Conservation (phyloP, 176 grass and related monocot genomes). For the Paspalum vaginatum region DNA sequence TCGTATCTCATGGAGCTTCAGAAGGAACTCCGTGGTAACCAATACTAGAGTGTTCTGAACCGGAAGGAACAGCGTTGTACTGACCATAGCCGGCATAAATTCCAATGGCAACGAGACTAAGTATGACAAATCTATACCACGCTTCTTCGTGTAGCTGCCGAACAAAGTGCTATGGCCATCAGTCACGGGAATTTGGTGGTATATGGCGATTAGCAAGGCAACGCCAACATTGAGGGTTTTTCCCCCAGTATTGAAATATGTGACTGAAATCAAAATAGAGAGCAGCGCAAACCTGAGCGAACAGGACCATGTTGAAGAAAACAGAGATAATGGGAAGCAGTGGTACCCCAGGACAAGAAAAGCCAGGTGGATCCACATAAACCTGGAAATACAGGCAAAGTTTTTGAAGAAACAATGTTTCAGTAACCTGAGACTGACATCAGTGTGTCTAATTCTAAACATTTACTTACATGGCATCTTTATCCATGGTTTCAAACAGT, state of each 20-base stretch:
- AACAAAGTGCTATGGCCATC: slow-evolving; percentile 10
- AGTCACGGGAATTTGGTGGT: slow-evolving; percentile 18
- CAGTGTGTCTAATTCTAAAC: background rate
- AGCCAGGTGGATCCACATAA: slow-evolving; percentile 78
- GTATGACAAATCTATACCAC: slow-evolving; percentile 90
- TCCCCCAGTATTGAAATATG: background rate
- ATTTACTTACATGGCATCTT: background rate
- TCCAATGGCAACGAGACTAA: slow-evolving; percentile 64
- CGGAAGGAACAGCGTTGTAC: slow-evolving; percentile 53
- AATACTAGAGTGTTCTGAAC: slow-evolving; percentile 52
- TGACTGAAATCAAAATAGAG: background rate
- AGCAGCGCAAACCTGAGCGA: slow-evolving; percentile 66
- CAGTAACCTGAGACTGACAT: slow-evolving; percentile 7
- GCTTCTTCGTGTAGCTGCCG: slow-evolving; percentile 96
- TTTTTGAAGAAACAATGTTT: slow-evolving; percentile 5
- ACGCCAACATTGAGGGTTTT: background rate
- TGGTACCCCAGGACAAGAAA: slow-evolving; percentile 90
- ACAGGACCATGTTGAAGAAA: slow-evolving; percentile 96
- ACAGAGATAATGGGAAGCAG: slow-evolving; percentile 73
- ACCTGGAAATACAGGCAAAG: slow-evolving; percentile 50
- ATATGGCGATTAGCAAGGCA: background rate
- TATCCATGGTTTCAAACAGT: background rate
- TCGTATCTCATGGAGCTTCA: slow-evolving; percentile 49
- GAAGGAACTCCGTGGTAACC: slow-evolving; percentile 68
- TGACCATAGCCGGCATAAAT: slow-evolving; percentile 88